phyloP scores from a whole-genome alignment of 83 land plant species.

The Picea abies region DNA sequence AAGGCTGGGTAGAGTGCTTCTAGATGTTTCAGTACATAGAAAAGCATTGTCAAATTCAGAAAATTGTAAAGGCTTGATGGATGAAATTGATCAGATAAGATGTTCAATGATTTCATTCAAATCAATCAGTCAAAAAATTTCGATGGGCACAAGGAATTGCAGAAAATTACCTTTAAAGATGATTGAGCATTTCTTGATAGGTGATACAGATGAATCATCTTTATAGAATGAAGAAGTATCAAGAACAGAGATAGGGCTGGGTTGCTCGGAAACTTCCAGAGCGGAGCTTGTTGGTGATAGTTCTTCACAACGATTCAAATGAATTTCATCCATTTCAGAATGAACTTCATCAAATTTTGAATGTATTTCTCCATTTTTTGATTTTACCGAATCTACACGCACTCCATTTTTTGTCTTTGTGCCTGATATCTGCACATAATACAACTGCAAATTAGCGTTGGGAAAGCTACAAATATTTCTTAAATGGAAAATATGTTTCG shows the following conservation, averaged over 20 bases:
- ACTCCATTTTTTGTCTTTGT: neutral
- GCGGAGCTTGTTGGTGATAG: conserved; percentile 7
- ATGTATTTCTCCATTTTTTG: neutral
- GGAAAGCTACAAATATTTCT: neutral
- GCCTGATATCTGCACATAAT: neutral
- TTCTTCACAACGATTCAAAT: conserved; percentile 14
- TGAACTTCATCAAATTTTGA: neutral
- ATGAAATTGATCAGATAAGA: neutral
- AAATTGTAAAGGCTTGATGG: neutral
- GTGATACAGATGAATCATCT: conserved; percentile 52
- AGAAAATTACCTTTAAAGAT: conserved; percentile 54
- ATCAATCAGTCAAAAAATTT: neutral
- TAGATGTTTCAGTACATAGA: neutral
- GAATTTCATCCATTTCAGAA: conserved; percentile 7
- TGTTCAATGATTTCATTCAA: neutral
- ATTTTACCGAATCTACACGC: neutral
- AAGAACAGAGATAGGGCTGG: conserved; percentile 86
- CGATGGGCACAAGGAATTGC: neutral
- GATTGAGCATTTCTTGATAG: conserved; percentile 39
- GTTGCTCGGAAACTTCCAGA: conserved; percentile 52
- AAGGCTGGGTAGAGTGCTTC: neutral
- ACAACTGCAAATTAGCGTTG: neutral
- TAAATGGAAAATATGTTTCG: neutral
- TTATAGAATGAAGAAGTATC: conserved; percentile 50
- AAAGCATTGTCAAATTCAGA: neutral